Conservation (phyloP, 2,329 filamentous ascomycete species). For the Capronia coronata region DNA sequence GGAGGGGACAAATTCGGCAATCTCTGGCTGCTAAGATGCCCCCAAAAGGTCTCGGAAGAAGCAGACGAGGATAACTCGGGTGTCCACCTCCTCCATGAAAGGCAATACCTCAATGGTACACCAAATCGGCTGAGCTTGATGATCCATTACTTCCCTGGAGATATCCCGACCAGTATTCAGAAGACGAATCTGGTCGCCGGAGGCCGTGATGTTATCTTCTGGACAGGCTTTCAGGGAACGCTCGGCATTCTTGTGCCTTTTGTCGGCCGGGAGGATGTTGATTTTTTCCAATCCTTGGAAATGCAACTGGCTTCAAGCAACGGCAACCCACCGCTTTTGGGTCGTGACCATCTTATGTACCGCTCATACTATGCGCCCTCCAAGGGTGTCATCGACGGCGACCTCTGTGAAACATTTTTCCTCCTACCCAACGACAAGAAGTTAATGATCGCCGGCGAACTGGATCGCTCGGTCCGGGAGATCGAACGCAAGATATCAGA, state of each 20-base stretch:
- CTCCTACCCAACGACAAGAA: conserved; percentile 81
- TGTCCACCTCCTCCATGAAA: conserved; percentile 82
- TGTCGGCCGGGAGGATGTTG: conserved; percentile 81
- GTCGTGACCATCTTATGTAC: conserved; percentile 92
- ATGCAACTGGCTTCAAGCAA: conserved; percentile 64
- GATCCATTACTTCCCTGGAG: conserved; percentile 83
- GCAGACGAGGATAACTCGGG: conserved; percentile 89
- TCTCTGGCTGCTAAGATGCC: conserved; percentile 83
- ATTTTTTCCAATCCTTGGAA: conserved; percentile 95
- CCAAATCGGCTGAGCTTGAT: conserved; percentile 78
- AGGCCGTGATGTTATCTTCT: conserved; percentile 83
- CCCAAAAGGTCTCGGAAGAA: conserved; percentile 76
- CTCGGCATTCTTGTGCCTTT: conserved; percentile 92
- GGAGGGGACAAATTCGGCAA: conserved; percentile 98
- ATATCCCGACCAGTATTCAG: conserved; percentile 83
- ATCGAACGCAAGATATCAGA: conserved; percentile 92
- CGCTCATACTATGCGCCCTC: conserved; percentile 92
- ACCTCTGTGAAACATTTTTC: conserved; percentile 88
- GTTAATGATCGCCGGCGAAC: conserved; percentile 85
- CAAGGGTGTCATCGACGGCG: conserved; percentile 94
- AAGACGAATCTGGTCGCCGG: conserved; percentile 87
- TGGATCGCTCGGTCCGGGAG: conserved; percentile 83
- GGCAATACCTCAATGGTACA: conserved; percentile 82
- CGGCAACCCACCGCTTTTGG: conserved; percentile 81
- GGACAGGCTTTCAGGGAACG: conserved; percentile 91